Evolutionary conservation across 169 alveolate genomes (phyloP).

Genomic region (Perkinsus olseni): DNA sequence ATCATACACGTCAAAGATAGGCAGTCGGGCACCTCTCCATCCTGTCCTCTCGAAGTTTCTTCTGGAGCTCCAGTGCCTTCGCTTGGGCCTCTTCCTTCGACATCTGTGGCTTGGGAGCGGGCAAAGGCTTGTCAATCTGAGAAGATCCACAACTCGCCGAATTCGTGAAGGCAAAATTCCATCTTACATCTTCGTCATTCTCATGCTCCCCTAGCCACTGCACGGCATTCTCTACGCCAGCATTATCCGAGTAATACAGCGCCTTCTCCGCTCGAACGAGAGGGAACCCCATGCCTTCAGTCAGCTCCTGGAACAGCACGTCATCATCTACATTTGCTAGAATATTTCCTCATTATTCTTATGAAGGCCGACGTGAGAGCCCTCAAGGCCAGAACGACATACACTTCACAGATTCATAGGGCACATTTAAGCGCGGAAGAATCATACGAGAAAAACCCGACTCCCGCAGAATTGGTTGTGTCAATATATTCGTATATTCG

Average conservation of each 20-base stretch:
- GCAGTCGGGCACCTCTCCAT: background rate
- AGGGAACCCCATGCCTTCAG: background rate
- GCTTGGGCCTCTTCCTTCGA: background rate
- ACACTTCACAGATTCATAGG: too few relatives aligned
- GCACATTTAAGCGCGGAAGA: too few relatives aligned
- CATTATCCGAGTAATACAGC: background rate
- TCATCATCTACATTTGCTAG: background rate
- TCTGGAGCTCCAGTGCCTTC: background rate
- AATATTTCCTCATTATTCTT: too few relatives aligned
- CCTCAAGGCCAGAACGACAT: too few relatives aligned
- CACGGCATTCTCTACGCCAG: background rate
- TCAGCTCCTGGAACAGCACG: background rate
- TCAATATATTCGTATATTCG: too few relatives aligned
- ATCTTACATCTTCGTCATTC: background rate
- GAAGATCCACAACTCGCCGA: too few relatives aligned
- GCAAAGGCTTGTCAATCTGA: background rate
- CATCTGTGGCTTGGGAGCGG: background rate
- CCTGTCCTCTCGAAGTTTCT: background rate
- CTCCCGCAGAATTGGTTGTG: too few relatives aligned
- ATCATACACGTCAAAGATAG: background rate
- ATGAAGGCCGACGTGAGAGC: too few relatives aligned
- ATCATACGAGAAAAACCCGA: too few relatives aligned
- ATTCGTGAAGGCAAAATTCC: too few relatives aligned
- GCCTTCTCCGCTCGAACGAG: background rate
- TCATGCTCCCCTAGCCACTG: background rate